Percentiles rank a stretch among this genome's conserved stretches.
These are phyloP conservation scores for Syzygium syzygioides DNA, from an alignment of 441 rosid species.

Conservation along the genomic window DNA sequence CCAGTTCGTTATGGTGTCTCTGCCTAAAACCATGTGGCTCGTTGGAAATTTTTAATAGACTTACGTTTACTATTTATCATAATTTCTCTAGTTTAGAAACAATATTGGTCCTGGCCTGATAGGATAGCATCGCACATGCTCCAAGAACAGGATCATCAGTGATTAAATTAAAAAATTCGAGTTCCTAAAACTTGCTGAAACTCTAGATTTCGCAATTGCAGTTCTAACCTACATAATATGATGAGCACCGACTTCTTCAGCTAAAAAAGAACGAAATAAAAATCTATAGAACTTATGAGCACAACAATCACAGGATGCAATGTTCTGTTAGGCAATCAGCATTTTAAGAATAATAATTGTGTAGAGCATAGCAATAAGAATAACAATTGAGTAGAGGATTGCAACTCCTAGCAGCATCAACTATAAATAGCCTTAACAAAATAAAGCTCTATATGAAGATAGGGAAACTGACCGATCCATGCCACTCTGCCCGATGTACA, in stretches of 20 bases:
- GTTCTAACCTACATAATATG: not conserved
- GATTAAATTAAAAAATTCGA: not conserved
- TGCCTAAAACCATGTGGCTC: not conserved
- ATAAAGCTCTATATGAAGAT: not conserved
- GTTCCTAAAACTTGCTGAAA: not conserved
- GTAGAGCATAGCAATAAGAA: not conserved
- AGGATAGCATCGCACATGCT: not conserved
- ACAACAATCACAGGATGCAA: not conserved
- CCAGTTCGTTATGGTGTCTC: not conserved
- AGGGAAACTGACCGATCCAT: slow-evolving; percentile 78
- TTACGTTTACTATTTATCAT: not conserved
- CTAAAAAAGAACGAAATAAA: not conserved
- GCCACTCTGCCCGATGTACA: slow-evolving; percentile 99
- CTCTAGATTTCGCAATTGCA: not conserved
- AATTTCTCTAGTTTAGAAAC: not conserved
- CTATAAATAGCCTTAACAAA: not conserved
- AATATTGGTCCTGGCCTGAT: not conserved
- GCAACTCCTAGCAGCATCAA: not conserved
- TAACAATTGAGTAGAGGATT: not conserved
- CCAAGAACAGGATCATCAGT: not conserved
- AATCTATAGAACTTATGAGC: not conserved
- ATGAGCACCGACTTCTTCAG: not conserved
- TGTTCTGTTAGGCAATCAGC: not conserved
- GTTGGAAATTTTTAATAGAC: not conserved
- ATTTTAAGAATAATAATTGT: not conserved